These are phyloP conservation scores for Aleurites moluccanus DNA, from an alignment of 441 rosid genomes.

Conservation along the genomic window DNA sequence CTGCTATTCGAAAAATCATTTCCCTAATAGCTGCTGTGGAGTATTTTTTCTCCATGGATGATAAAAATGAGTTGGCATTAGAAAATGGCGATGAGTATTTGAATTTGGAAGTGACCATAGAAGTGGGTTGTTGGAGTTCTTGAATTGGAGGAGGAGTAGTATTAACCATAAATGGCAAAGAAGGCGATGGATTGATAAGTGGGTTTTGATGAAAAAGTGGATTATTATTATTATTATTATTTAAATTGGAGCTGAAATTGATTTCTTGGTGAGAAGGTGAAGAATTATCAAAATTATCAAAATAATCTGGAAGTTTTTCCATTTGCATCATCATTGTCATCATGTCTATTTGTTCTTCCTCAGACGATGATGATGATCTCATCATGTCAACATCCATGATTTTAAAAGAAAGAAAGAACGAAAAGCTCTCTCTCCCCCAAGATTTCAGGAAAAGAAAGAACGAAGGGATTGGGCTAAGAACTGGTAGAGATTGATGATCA, in stretches of 20 bases:
- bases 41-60: conserved; percentile 51
- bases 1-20: conserved; percentile 84
- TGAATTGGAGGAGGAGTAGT: conserved; percentile 31
- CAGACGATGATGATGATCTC: conserved; percentile 40
- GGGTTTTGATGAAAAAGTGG: conserved; percentile 25
- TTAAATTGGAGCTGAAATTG: conserved; percentile 28
- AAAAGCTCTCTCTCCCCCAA: not conserved
- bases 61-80: conserved; percentile 34
- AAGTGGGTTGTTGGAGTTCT: conserved; percentile 21
- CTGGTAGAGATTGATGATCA: conserved; percentile 4
- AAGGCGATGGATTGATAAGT: conserved; percentile 14
- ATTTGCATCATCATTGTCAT: conserved; percentile 79
- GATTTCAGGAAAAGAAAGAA: conserved; percentile 11
- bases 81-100: conserved; percentile 32
- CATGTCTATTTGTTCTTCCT: conserved; percentile 55
- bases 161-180: conserved; percentile 23
- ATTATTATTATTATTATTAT: not conserved
- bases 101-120: conserved; percentile 26
- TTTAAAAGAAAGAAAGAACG: not conserved
- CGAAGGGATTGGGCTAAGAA: conserved; percentile 18
- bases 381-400: conserved; percentile 56
- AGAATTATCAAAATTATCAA: conserved; percentile 26
- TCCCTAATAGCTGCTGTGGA: conserved; percentile 82
- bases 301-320: conserved; percentile 70
- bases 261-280: conserved; percentile 21